Conservation (phyloP, 495 filamentous ascomycete species). For the Annulohypoxylon bovei region DNA sequence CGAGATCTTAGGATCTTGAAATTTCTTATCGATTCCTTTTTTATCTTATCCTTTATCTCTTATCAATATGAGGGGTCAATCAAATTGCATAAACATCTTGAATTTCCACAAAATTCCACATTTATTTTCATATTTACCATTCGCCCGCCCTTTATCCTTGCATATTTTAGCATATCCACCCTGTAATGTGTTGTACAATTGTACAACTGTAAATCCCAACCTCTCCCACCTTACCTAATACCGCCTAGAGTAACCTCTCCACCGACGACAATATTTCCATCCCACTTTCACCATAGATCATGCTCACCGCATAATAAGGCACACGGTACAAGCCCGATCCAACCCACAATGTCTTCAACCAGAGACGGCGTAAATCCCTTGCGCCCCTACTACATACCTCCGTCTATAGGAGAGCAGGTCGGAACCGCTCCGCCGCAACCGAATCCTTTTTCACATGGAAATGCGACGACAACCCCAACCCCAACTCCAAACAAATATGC, state of each 20-base stretch:
- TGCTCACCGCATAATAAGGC: conserved; percentile 8
- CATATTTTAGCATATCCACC: background rate
- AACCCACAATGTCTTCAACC: conserved; percentile 54
- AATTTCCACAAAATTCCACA: background rate
- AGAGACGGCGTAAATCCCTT: conserved; percentile 82
- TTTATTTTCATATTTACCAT: background rate
- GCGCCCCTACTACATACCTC: conserved; percentile 93
- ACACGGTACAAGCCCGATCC: conserved; percentile 1
- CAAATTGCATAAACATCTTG: background rate
- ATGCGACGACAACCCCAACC: conserved; percentile 59
- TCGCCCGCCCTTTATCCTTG: background rate
- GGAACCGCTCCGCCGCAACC: conserved; percentile 53
- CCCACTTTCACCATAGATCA: conserved; percentile 7
- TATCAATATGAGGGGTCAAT: conserved; percentile 6
- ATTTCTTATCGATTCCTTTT: background rate
- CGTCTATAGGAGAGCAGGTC: conserved; percentile 71
- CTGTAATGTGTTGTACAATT: background rate
- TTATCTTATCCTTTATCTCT: conserved; percentile 28
- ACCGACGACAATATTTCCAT: conserved; percentile 23
- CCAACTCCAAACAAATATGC: conserved; percentile 65
- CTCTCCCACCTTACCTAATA: conserved; percentile 27
- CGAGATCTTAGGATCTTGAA: conserved; percentile 10
- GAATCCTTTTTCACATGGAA: conserved; percentile 56
- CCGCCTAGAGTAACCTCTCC: conserved; percentile 14
- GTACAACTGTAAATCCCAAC: conserved; percentile 1